Base-by-base conservation (phyloP, 106 monocot genomes). In the Ottelia alismoides region DNA sequence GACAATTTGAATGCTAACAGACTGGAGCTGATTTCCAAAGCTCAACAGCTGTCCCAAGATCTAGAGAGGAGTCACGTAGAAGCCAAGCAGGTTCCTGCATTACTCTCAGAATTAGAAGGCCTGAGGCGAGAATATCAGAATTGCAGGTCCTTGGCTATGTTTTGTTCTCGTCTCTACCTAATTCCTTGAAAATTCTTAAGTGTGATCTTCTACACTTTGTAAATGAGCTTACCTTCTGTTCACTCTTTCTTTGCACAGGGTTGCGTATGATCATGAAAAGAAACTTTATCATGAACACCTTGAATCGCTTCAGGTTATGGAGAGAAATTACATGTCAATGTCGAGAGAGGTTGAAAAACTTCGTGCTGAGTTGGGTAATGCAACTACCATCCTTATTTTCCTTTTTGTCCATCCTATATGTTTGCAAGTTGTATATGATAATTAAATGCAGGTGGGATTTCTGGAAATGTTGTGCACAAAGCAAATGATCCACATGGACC, bases 301-400 rank as follows among this genome's bases (percentile, higher is more conserved):
- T 29, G 90, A 91, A 40, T 81, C 81, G 25, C 74, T 91, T 73
- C 77, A 91, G 56, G 67, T 77, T 18, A 91, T 91, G 90, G 81
- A 91, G 50, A 85, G 73, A 53, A 85, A 91, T 50, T 91, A 85
- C 53, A 61, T 78, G 14, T 68, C 81, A n/a, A 85, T 91, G 90
- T 61, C 79, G 49, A 77, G 72, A 49, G 90, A 91, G 70, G 67
- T 85, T 31, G 85, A 85, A 43, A 81, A 81, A 22, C 67, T 91
- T 17, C 77, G 72, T 57, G 64, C 52, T 63, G 74, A 75, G 53
- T 57, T 91, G 66, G 63, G 66, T 17, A 81, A 81, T 61, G 23
- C 88, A 43, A 19, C 74, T 48, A 74, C n/a, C n/a, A n/a, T n/a
- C n/a, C n/a, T n/a, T n/a, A n/a, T n/a, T n/a, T n/a, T n/a, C 54